Conservation (phyloP, 352 stramenopile species). For the Pythium utonaiense region DNA sequence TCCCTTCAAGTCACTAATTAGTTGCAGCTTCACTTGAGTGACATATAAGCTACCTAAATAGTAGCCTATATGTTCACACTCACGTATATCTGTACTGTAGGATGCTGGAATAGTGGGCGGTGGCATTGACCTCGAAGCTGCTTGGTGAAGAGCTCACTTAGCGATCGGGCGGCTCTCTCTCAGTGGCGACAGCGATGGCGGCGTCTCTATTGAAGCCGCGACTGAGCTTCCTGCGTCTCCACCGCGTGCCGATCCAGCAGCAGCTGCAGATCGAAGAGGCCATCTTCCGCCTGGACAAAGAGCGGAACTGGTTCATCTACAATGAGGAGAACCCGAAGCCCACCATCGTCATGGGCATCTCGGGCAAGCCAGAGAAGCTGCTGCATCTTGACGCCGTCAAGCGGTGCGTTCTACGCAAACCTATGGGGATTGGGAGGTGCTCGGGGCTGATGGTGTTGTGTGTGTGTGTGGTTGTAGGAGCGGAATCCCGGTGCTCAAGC, state of each 20-base stretch:
- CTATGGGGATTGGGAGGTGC: neutral
- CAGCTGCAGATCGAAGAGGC: slow-evolving; percentile 92
- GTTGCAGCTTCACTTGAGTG: neutral
- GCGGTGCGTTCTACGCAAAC: slow-evolving; percentile 40
- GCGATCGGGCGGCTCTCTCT: neutral
- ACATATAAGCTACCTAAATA: neutral
- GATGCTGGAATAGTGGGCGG: neutral
- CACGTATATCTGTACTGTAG: neutral
- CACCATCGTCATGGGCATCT: slow-evolving; percentile 95
- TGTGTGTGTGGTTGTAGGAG: slow-evolving; percentile 37
- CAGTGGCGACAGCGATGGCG: slow-evolving; percentile 9
- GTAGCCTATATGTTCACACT: neutral
- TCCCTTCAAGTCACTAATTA: slow-evolving; percentile 9
- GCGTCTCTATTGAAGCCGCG: slow-evolving; percentile 36
- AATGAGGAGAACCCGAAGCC: slow-evolving; percentile 62
- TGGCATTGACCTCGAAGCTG: too few relatives aligned
- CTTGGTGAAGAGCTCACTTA: too few relatives aligned
- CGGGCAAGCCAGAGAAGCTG: slow-evolving; percentile 90
- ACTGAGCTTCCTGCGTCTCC: slow-evolving; percentile 69
- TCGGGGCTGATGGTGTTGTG: neutral
- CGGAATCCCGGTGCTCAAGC: slow-evolving; percentile 86
- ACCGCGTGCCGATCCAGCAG: slow-evolving; percentile 57
- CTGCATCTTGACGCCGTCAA: slow-evolving; percentile 85
- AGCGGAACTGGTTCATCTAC: slow-evolving; percentile 82
- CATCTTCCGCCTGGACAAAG: slow-evolving; percentile 86